Conservation (phyloP, 2,329 filamentous ascomycete species). For the Madurella mycetomatis region DNA sequence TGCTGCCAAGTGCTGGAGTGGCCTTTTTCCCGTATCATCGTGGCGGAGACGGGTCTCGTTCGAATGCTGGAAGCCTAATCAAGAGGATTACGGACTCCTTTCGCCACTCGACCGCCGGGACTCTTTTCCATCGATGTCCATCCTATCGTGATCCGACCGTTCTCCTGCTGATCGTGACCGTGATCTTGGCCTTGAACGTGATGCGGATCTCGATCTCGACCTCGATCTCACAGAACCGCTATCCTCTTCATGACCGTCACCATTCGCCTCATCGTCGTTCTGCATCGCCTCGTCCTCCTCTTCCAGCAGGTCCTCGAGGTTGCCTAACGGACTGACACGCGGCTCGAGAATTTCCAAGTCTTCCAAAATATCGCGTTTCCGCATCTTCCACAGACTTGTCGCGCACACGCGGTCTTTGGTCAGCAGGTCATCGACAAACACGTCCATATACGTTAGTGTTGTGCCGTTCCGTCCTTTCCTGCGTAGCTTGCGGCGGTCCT, state of each 20-base stretch:
- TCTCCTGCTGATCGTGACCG: conserved; percentile 7
- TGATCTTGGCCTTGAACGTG: conserved; percentile 14
- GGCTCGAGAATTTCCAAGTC: conserved; percentile 85
- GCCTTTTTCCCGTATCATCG: background rate
- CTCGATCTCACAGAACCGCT: conserved; percentile 29
- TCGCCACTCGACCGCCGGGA: conserved; percentile 4
- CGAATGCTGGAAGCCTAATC: background rate
- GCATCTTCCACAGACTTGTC: conserved; percentile 89
- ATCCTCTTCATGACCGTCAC: conserved; percentile 18
- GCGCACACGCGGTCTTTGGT: conserved; percentile 86
- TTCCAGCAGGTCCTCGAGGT: conserved; percentile 67
- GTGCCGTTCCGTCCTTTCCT: conserved; percentile 71
- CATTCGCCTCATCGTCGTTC: conserved; percentile 23
- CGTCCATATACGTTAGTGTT: conserved; percentile 75
- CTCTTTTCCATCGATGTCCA: conserved; percentile 24
- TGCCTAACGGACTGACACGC: conserved; percentile 75
- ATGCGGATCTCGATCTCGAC: conserved; percentile 3
- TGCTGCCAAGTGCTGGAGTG: too few relatives aligned
- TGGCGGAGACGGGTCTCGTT: background rate
- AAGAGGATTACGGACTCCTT: conserved; percentile 9
- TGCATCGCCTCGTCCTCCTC: conserved; percentile 48
- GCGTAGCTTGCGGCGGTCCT: conserved; percentile 79
- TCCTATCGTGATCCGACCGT: conserved; percentile 21
- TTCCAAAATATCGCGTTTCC: conserved; percentile 74
- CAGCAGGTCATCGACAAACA: conserved; percentile 89